Conservation (phyloP, 176 grass and related monocot genomes). For the Eremochloa ophiuroides region DNA sequence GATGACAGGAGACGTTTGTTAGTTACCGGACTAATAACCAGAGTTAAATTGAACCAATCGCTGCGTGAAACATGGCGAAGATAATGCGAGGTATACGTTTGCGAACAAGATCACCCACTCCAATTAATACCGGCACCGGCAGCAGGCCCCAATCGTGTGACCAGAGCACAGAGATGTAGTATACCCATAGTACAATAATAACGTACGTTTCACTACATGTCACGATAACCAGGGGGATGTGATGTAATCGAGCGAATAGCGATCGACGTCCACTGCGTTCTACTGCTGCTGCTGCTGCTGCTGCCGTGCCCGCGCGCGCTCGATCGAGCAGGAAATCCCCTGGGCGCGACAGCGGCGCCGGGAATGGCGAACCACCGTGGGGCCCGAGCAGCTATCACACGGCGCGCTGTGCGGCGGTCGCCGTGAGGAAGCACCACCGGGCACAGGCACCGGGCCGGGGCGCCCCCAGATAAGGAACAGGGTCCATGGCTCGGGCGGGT, state of each 20-base stretch:
- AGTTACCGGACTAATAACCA: neutral
- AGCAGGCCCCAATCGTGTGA: neutral
- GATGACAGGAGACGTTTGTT: neutral
- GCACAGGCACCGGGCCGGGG: no score
- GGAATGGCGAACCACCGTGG: slow-evolving; percentile 11
- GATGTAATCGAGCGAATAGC: no score
- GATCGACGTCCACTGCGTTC: neutral
- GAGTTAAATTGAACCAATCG: neutral
- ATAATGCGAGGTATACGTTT: neutral
- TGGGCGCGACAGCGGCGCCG: neutral
- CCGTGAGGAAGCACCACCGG: neutral
- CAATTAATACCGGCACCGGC: no score
- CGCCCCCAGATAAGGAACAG: no score
- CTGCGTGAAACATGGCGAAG: neutral
- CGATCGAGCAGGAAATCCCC: slow-evolving; percentile 16
- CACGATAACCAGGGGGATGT: neutral
- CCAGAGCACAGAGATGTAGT: neutral
- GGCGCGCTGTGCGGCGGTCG: neutral
- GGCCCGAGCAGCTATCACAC: neutral
- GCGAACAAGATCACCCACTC: neutral
- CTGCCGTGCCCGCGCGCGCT: no score
- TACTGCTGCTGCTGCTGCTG: neutral
- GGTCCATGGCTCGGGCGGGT: no score
- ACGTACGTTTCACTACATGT: neutral
- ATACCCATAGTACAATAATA: neutral